phyloP scores from a whole-genome alignment of 192 early-diverging fungal genomes.

The Backusella australiensis region DNA sequence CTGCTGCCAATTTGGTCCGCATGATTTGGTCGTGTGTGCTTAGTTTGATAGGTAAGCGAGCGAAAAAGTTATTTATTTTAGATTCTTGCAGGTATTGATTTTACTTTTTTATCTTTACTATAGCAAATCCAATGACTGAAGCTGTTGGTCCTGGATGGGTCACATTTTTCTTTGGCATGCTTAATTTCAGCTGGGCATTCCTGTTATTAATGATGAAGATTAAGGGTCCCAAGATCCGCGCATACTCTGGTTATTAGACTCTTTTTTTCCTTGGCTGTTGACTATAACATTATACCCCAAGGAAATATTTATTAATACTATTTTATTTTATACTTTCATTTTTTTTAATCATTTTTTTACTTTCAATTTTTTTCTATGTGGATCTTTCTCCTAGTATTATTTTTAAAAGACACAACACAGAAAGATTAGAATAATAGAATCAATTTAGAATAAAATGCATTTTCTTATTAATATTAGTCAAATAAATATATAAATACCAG shows the following conservation, averaged over 20 bases:
- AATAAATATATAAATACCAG: not conserved
- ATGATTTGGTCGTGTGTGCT: slow-evolving; percentile 40
- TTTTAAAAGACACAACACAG: not conserved
- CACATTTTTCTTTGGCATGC: slow-evolving; percentile 37
- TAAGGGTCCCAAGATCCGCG: slow-evolving; percentile 39
- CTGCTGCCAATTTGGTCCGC: slow-evolving; percentile 42
- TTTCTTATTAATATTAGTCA: not conserved
- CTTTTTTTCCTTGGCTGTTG: not conserved
- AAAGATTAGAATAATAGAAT: not conserved
- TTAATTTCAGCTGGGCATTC: slow-evolving; percentile 43
- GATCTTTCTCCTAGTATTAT: not conserved
- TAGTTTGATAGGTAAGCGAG: slow-evolving; percentile 36
- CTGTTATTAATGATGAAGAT: slow-evolving; percentile 40
- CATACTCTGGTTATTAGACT: slow-evolving; percentile 27
- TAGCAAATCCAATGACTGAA: slow-evolving; percentile 46
- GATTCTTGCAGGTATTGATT: not conserved
- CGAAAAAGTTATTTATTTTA: not conserved
- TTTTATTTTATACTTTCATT: not conserved
- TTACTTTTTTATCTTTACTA: slow-evolving; percentile 17
- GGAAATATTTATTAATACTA: not conserved
- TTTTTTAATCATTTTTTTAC: not conserved
- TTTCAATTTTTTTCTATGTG: not conserved
- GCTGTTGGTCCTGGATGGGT: slow-evolving; percentile 46
- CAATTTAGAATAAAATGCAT: not conserved
- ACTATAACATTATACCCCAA: not conserved